Percentiles rank a stretch among this genome's conserved stretches.
Conservation (phyloP, 2,329 filamentous ascomycete genomes). For the Dactylellina haptotyla region DNA sequence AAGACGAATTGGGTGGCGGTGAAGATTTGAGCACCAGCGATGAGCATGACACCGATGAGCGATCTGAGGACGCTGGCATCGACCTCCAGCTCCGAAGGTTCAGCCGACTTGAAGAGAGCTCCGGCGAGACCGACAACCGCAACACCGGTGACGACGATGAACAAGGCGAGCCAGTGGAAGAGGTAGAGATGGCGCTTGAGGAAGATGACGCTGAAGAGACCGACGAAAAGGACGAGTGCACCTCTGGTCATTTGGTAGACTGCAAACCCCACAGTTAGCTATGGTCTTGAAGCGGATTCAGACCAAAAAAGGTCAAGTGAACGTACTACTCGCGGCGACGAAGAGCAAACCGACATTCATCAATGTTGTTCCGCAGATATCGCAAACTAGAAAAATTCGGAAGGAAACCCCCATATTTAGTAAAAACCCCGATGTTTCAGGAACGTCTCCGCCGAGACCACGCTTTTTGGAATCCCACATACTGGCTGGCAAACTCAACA, state of each 20-base stretch:
- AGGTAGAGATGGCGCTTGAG: slow-evolving; percentile 78
- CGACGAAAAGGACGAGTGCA: slow-evolving; percentile 93
- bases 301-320: not conserved
- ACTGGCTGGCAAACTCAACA: slow-evolving; percentile 81
- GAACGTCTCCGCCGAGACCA: not conserved
- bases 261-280: slow-evolving; percentile 5
- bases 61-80: slow-evolving; percentile 70
- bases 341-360: slow-evolving; percentile 97
- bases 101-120: slow-evolving; percentile 77
- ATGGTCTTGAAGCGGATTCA: not conserved
- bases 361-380: slow-evolving; percentile 92
- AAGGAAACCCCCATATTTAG: slow-evolving; percentile 5
- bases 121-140: slow-evolving; percentile 90
- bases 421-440: not conserved
- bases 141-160: slow-evolving; percentile 87
- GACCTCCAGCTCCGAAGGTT: slow-evolving; percentile 60
- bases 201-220: slow-evolving; percentile 92
- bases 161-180: slow-evolving; percentile 93
- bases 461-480: too few relatives aligned
- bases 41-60: slow-evolving; percentile 84
- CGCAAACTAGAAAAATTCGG: slow-evolving; percentile 71
- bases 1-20: slow-evolving; percentile 95
- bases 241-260: slow-evolving; percentile 98
- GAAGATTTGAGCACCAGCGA: slow-evolving; percentile 94
- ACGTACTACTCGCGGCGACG: slow-evolving; percentile 79